phyloP scores from a whole-genome alignment of 768 basidiomycete species.

The Pleurotus ostreatus region DNA sequence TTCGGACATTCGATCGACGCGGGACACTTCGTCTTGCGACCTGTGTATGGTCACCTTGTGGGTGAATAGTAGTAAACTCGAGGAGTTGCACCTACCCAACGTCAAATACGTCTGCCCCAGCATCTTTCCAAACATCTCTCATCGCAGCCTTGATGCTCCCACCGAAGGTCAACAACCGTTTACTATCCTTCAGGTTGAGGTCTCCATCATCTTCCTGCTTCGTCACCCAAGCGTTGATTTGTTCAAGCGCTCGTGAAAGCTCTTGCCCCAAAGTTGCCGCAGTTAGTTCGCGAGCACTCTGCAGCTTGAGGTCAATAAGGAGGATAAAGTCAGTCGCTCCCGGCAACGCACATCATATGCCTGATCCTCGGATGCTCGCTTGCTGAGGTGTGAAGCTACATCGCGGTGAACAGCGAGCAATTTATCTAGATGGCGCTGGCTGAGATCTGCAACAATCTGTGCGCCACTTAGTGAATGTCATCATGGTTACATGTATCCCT shows the following conservation, averaged over 20 bases:
- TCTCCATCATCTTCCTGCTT: conserved; percentile 43
- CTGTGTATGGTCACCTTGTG: conserved; percentile 26
- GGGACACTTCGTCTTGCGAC: conserved; percentile 65
- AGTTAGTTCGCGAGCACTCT: conserved; percentile 85
- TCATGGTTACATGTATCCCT: neutral
- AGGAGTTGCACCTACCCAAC: conserved; percentile 50
- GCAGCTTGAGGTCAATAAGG: conserved; percentile 7
- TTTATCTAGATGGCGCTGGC: conserved; percentile 49
- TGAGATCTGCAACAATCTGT: conserved; percentile 51
- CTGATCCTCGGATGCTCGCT: conserved; percentile 74
- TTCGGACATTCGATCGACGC: conserved; percentile 68
- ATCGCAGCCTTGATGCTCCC: conserved; percentile 58
- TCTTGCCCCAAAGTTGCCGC: conserved; percentile 82
- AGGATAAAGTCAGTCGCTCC: neutral
- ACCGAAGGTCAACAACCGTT: conserved; percentile 45
- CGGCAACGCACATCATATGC: conserved; percentile 63
- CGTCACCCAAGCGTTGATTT: conserved; percentile 47
- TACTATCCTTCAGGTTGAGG: conserved; percentile 35
- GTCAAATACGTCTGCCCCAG: conserved; percentile 73
- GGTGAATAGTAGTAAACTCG: neutral
- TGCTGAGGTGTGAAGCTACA: conserved; percentile 62
- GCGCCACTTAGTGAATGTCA: neutral
- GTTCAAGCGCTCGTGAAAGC: conserved; percentile 63
- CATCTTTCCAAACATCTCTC: conserved; percentile 70
- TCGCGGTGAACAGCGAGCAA: conserved; percentile 62